Base-by-base conservation (phyloP, 1,139 yeast genomes). In the Lodderomyces margitis region DNA sequence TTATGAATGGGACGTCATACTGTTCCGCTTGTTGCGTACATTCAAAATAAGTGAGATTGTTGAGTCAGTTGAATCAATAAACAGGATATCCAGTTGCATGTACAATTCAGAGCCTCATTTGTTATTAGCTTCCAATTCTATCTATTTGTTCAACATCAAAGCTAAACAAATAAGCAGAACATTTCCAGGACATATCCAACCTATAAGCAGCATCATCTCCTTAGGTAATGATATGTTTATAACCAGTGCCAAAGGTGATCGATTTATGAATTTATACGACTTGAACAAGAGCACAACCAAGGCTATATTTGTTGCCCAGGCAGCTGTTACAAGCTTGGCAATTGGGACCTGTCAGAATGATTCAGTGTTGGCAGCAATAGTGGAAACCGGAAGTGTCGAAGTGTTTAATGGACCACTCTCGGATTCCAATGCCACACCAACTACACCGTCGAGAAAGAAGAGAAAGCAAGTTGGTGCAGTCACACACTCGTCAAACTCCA, bases 111-210 rank as follows among this genome's bases (percentile, higher is more conserved):
- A 62, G 46, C 70, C 75, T 21, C 76, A 72, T 57, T 55, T 86
- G 27, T 66, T 86, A 46, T 61, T 81, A 11, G 88, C 87, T 1
- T 75, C 91, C 0, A 86, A 83, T 53, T 75, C 83, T 30, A 69
- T 83, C 23, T 72, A 75, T 43, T 58, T 83, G 46, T 64, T 81
- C 23, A 77, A 80, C 52, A 54, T 69, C 14, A 50, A 64, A 3
- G 48, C 58, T 16, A 68, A 63, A 38, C 56, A 62, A 41, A 60
- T 75, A 3, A 56, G 67, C 31, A 66, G 65, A 50, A 72, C 81
- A 1, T 80, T 77, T 56, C 89, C 94, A 0, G 92, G 88, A 15
- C 94, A 87, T 57, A 76, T 86, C 25, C 77, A 86, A 27, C 81
- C 87, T 3, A 72, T 86, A 32, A 73, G 68, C 48, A 58, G 79